These are phyloP conservation scores for Somion occarium DNA, from an alignment of 1,284 basidiomycete genomes.

Conservation along the genomic window DNA sequence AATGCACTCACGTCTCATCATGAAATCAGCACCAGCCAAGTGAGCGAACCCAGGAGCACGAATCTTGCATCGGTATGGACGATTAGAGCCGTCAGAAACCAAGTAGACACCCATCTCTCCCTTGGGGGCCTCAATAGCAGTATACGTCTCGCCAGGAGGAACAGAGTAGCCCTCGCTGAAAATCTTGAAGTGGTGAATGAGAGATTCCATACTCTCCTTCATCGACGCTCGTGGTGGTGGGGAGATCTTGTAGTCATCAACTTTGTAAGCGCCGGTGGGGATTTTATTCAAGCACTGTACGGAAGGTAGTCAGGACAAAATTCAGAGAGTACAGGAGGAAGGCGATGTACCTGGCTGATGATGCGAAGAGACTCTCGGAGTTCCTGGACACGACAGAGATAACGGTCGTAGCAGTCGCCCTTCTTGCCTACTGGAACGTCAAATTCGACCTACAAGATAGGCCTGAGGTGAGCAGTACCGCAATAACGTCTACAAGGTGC, in stretches of 20 bases:
- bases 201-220: slow-evolving; percentile 98
- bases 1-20: slow-evolving; percentile 75
- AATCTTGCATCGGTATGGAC: slow-evolving; percentile 93
- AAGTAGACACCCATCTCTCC: slow-evolving; percentile 98
- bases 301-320: neutral
- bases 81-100: slow-evolving; percentile 90
- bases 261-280: slow-evolving; percentile 88
- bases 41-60: slow-evolving; percentile 93
- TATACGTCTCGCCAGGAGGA: slow-evolving; percentile 97
- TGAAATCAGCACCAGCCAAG: slow-evolving; percentile 89
- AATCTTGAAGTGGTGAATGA: slow-evolving; percentile 99
- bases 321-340: neutral
- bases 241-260: slow-evolving; percentile 96
- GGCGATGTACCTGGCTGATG: slow-evolving; percentile 63
- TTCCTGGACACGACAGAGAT: slow-evolving; percentile 96
- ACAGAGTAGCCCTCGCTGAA: slow-evolving; percentile 98
- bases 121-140: slow-evolving; percentile 97
- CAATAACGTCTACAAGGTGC: neutral
- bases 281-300: slow-evolving; percentile 93
- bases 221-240: slow-evolving; percentile 96
- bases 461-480: slow-evolving; percentile 1
- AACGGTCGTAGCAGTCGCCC: slow-evolving; percentile 96
- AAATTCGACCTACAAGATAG: slow-evolving; percentile 81
- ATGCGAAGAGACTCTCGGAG: slow-evolving; percentile 94
- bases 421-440: slow-evolving; percentile 95